A percentile compares a stretch with the other conserved stretches of the same genome.
These are phyloP conservation scores for Populus deltoides DNA, from an alignment of 345 rosid genomes.

Conservation along the genomic window DNA sequence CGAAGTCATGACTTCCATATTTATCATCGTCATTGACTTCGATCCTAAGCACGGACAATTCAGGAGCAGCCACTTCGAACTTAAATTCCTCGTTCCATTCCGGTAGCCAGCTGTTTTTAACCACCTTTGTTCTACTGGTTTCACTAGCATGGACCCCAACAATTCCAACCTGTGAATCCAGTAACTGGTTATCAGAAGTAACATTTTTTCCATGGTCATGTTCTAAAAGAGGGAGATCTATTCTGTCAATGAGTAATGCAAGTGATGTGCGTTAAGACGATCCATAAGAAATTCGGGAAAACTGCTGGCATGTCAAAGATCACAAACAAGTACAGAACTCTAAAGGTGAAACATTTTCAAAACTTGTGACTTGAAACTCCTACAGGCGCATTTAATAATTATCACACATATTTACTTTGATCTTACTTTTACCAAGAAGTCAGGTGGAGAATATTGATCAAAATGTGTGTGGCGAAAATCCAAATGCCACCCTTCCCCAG, in stretches of 20 bases:
- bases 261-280: too few relatives aligned
- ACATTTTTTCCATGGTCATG: too few relatives aligned
- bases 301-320: not conserved
- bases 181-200: too few relatives aligned
- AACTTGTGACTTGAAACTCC: not conserved
- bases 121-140: constrained; percentile 10
- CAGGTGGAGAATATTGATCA: constrained; percentile 30
- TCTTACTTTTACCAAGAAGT: constrained; percentile 23
- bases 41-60: constrained; percentile 53
- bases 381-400: not conserved
- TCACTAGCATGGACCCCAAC: constrained; percentile 46
- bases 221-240: not conserved
- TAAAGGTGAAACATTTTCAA: not conserved
- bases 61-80: constrained; percentile 44
- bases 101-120: constrained; percentile 27
- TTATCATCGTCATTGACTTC: constrained; percentile 45
- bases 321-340: not conserved
- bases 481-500: constrained; percentile 30
- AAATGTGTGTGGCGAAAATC: constrained; percentile 26
- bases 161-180: constrained; percentile 42
- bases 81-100: constrained; percentile 43
- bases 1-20: constrained; percentile 43
- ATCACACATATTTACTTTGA: not conserved
- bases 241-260: not conserved
- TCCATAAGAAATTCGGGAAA: not conserved